phyloP scores from a whole-genome alignment of 768 basidiomycete species.

The Mycena sanguinolenta region DNA sequence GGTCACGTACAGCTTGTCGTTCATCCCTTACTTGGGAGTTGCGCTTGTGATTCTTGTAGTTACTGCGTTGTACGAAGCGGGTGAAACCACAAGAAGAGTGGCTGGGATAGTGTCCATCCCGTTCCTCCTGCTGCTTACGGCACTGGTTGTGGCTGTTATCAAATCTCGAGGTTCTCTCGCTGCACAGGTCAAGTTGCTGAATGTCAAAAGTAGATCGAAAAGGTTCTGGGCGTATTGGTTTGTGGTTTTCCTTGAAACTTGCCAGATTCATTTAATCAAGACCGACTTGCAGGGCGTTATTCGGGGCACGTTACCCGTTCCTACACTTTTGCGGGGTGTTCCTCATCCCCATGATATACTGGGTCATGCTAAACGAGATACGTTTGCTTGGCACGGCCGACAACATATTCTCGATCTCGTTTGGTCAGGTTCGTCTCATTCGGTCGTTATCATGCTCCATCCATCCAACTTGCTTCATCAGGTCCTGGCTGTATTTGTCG shows the following conservation, averaged over 20 bases:
- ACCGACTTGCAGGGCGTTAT: conserved; percentile 1
- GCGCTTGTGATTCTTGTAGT: not conserved
- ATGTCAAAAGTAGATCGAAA: too few species aligned
- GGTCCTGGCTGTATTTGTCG: too few species aligned
- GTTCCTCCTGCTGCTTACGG: not conserved
- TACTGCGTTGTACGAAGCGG: not conserved
- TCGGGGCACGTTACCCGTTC: conserved; percentile 6
- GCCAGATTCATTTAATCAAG: not conserved
- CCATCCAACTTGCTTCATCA: too few species aligned
- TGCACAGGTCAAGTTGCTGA: not conserved
- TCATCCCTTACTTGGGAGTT: conserved; percentile 13
- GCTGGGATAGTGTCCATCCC: not conserved
- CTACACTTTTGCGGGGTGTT: too few species aligned
- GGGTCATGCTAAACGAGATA: too few species aligned
- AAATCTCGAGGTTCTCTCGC: not conserved
- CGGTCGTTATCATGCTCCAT: not conserved
- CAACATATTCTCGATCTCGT: not conserved
- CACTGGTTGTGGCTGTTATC: not conserved
- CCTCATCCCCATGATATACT: too few species aligned
- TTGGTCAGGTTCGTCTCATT: conserved; percentile 13
- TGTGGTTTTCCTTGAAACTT: too few species aligned
- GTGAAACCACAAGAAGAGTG: too few species aligned
- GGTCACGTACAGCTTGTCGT: not conserved
- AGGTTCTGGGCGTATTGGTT: too few species aligned
- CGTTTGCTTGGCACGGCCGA: too few species aligned